These are phyloP conservation scores for Erodium maritimum DNA, from an alignment of 345 rosid species.

Conservation along the genomic window DNA sequence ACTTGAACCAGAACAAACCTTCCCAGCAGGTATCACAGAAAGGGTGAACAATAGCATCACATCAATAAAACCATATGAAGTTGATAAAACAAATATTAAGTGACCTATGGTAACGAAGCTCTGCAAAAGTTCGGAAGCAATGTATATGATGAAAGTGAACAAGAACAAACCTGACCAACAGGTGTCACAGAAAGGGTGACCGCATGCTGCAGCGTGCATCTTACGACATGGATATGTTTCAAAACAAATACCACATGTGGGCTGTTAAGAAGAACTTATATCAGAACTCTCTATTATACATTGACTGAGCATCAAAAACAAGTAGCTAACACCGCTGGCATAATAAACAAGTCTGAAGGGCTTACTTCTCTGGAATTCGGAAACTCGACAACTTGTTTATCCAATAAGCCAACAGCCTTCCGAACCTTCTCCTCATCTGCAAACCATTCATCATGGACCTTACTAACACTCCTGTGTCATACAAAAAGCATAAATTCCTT, in stretches of 20 bases:
- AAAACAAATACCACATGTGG: slow-evolving; percentile 69
- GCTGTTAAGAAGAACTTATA: slow-evolving; percentile 20
- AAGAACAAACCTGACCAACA: slow-evolving; percentile 66
- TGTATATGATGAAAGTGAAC: background rate
- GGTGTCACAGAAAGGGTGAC: slow-evolving; percentile 57
- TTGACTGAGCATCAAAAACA: background rate
- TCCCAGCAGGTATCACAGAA: too few relatives aligned
- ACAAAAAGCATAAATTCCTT: background rate
- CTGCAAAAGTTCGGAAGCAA: background rate
- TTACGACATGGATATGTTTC: slow-evolving; percentile 30
- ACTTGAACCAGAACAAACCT: too few relatives aligned
- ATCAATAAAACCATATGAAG: background rate
- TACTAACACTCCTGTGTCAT: slow-evolving; percentile 56
- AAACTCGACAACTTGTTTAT: slow-evolving; percentile 32
- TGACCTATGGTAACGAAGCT: background rate
- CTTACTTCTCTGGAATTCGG: slow-evolving; percentile 41
- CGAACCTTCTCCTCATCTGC: slow-evolving; percentile 69
- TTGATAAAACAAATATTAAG: background rate
- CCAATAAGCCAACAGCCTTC: slow-evolving; percentile 58
- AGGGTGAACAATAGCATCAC: background rate
- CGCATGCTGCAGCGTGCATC: slow-evolving; percentile 59
- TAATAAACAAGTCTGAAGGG: background rate
- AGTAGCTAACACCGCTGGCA: background rate
- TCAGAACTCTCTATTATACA: background rate
- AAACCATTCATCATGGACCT: slow-evolving; percentile 88